Evolutionary conservation across 495 filamentous ascomycete genomes (phyloP), one percentile per base, ranked within the genome.

Genomic region (Opeltia flavorubescens): DNA sequence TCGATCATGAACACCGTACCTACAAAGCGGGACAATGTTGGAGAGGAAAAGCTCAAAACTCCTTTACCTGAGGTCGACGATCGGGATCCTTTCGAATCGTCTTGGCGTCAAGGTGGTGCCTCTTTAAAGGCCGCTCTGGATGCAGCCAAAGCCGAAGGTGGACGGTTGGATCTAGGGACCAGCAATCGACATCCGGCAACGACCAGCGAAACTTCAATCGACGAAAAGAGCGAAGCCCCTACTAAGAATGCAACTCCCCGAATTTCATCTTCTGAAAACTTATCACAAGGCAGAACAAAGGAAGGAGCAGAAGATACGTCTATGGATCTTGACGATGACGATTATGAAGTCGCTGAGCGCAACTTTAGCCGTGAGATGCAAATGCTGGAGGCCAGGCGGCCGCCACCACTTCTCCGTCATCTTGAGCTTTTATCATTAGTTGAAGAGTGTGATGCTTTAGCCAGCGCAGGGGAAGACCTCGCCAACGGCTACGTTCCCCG

Each of bases 351-450:
- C 47, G 60, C 68, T 17, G 69, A 71, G 50, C 59, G 52, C 12
- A 64, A 64, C 1, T 72, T 71, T 27, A 68, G 74, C 46, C 66
- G 62, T 35, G 65, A 70, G 26, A 65, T 74, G 56, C 54, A 62
- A 30, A 48, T 54, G 5, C 57, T 75, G 26, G 60, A 68, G 33
- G 60, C 66, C 6, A 67, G 69, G 52, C 51, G 72, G 47, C 71
- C 70, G 15, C 63, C 54, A 1, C 55, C 66, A 1, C 65, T 65
- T 7, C 49, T 71, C 35, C 63, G 69, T 45, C 68, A 76, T 50
- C 66, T 66, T 0, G 54, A 52, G 8, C 64, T 74, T 42, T 53
- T 74, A 4, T 50, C 66, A 11, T 54, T 69, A 21, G 59, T 73
- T 2, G 52, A 65, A 50, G 67, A 62, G 38, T 67, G 70, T 17